These are phyloP conservation scores for Medicago truncatula DNA, from an alignment of 306 rosid species.

Conservation along the genomic window MtrunA17r5.0-ANR NC_053049.1:41609001-41609500, in stretches of 20 bases:
- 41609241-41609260: background rate
- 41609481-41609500: too few relatives aligned
- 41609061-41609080: background rate
- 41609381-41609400: too few relatives aligned
- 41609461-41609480: too few relatives aligned
- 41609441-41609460: too few relatives aligned
- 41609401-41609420: too few relatives aligned
- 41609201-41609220: background rate
- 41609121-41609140: background rate
- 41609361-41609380: too few relatives aligned
- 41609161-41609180: background rate
- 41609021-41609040: background rate
- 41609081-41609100: background rate
- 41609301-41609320: too few relatives aligned
- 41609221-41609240: background rate
- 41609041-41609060: background rate
- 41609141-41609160: background rate
- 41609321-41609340: too few relatives aligned
- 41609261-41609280: slow-evolving; percentile 6
- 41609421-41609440: too few relatives aligned
- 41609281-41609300: background rate
- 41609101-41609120: background rate
- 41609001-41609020: background rate
- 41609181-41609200: background rate
- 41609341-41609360: too few relatives aligned